These are phyloP conservation scores for Setomelanomma holmii DNA, from an alignment of 2,329 filamentous ascomycete species.

Conservation along the genomic window DNA sequence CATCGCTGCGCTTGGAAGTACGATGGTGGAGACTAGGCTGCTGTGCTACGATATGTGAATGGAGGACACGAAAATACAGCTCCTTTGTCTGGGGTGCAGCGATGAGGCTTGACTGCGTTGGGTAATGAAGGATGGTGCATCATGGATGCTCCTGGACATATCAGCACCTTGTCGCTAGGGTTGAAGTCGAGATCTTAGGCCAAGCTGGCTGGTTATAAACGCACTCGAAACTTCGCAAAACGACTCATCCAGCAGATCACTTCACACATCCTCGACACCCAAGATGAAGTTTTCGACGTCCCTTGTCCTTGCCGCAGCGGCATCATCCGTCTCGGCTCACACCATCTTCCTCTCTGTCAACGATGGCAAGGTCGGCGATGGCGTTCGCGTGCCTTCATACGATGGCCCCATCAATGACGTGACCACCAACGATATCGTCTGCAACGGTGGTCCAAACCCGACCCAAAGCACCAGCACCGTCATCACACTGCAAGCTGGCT, in stretches of 20 bases:
- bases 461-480: conserved; percentile 38
- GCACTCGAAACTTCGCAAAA: neutral
- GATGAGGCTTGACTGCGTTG: neutral
- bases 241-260: neutral
- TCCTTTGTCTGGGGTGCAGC: conserved; percentile 12
- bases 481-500: conserved; percentile 54
- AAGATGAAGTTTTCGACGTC: conserved; percentile 39
- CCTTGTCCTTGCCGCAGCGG: conserved; percentile 33
- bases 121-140: conserved; percentile 10
- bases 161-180: conserved; percentile 6
- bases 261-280: neutral
- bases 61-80: conserved; percentile 23
- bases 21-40: conserved; percentile 8
- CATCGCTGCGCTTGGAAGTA: conserved; percentile 9
- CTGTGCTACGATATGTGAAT: conserved; percentile 12
- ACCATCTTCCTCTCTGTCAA: conserved; percentile 61
- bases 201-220: conserved; percentile 11
- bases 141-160: conserved; percentile 5
- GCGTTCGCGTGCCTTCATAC: conserved; percentile 58
- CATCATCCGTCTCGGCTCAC: conserved; percentile 54
- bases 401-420: conserved; percentile 62
- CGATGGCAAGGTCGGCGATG: conserved; percentile 57
- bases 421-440: conserved; percentile 61
- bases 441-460: conserved; percentile 65
- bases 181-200: neutral